Base-by-base conservation (phyloP, 345 rosid genomes). In the Alliaria petiolata region DNA sequence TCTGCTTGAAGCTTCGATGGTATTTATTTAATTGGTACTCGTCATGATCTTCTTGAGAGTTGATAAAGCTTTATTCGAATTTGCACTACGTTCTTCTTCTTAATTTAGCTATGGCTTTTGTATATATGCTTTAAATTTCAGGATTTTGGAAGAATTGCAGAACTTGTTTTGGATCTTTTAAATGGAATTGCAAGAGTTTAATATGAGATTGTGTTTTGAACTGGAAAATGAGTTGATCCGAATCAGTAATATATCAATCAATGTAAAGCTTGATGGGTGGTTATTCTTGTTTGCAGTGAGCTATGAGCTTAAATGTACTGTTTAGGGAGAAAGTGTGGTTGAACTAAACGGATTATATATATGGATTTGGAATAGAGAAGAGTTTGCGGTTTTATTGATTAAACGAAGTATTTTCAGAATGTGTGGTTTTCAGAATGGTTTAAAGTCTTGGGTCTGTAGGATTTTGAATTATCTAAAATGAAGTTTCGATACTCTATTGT, bases 1-100 rank as follows among this genome's bases (percentile, higher is more conserved):
- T 57, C 67, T 2, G 62, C 67, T 65, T 76, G 75, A 76, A 35
- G 66, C 47, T 38, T 25, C 8, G 4, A 9, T 75, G 72, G 33
- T n/a, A n/a, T n/a, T n/a, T 55, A 28, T 35, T 11, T 31, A 36
- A 46, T 44, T 31, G 45, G 54, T 44, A 25, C 33, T 63, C 26
- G 20, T 40, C 22, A 51, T 35, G 36, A 6, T n/a, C n/a, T n/a
- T 64, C 19, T 49, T 14, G 36, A 62, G 52, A 7, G 7, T 40
- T 34, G 4, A 16, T 34, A 13, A 58, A 57, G 47, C 36, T 58
- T 38, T 38, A 15, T 22, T 42, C 25, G 65, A 47, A 46, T 57
- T n/a, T 65, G 40, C 60, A 31, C 39, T 67, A 6, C 44, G 35
- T 52, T 75, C 16, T 28, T 64, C 49, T 52, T 34, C 60, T 38